These are phyloP conservation scores for Pulveroboletus ravenelii DNA, from an alignment of 768 basidiomycete genomes.

Conservation along the genomic window DNA sequence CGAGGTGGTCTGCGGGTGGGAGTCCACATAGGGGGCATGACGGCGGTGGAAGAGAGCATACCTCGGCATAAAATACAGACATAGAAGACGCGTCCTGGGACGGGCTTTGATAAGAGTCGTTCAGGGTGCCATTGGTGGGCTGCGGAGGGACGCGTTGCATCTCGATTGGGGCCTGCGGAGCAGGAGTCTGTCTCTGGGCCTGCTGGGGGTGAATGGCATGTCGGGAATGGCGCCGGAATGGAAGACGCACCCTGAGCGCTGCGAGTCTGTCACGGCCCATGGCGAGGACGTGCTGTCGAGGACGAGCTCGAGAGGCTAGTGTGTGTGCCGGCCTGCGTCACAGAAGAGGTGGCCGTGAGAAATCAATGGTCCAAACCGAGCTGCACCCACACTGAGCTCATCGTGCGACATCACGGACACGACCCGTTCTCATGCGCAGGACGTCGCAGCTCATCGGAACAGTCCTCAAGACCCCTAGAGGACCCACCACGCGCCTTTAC, in stretches of 20 bases:
- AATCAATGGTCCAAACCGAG: background rate
- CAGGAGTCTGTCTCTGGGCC: slow-evolving; percentile 47
- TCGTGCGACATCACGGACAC: slow-evolving; percentile 63
- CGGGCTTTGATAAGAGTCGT: slow-evolving; percentile 2
- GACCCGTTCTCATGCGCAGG: slow-evolving; percentile 55
- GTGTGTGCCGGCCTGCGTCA: background rate
- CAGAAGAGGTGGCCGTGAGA: slow-evolving; percentile 11
- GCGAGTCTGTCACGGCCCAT: slow-evolving; percentile 77
- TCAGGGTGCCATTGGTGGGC: background rate
- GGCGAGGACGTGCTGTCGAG: background rate
- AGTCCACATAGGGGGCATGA: background rate
- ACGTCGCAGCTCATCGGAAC: slow-evolving; percentile 69
- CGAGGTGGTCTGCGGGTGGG: slow-evolving; percentile 37
- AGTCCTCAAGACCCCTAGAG: slow-evolving; percentile 44
- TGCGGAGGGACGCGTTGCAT: slow-evolving; percentile 19
- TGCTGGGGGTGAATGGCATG: slow-evolving; percentile 37
- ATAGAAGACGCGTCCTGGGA: slow-evolving; percentile 24
- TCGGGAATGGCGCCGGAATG: slow-evolving; percentile 41
- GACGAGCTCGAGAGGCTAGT: background rate
- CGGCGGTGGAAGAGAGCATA: slow-evolving; percentile 1
- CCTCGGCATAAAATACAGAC: slow-evolving; percentile 33
- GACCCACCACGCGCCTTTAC: background rate
- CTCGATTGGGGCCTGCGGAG: slow-evolving; percentile 22
- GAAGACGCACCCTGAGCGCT: slow-evolving; percentile 64
- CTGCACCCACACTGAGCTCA: slow-evolving; percentile 6